phyloP scores from a whole-genome alignment of 768 basidiomycete species.

The Austroboletus eburneus region DNA sequence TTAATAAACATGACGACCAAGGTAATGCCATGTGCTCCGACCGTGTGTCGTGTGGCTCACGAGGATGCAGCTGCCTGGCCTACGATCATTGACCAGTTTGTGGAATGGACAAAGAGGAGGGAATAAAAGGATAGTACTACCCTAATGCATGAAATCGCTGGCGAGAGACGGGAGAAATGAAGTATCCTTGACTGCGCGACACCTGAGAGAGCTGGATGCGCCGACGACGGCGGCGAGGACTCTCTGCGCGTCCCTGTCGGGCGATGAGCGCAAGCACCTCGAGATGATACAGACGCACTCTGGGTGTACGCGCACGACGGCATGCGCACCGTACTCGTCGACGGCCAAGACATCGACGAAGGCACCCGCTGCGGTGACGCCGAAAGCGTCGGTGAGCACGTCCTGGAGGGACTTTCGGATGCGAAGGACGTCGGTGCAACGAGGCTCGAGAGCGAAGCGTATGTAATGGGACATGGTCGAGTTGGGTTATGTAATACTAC shows the following conservation, averaged over 20 bases:
- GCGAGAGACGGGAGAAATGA: slow-evolving; percentile 32
- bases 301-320: slow-evolving; percentile 20
- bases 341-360: slow-evolving; percentile 61
- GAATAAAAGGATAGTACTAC: too few relatives aligned
- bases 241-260: slow-evolving; percentile 19
- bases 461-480: slow-evolving; percentile 24
- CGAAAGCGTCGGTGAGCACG: slow-evolving; percentile 51
- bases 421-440: slow-evolving; percentile 37
- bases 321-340: slow-evolving; percentile 19
- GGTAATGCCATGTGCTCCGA: slow-evolving; percentile 39
- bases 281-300: slow-evolving; percentile 10
- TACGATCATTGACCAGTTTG: slow-evolving; percentile 82
- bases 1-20: slow-evolving; percentile 71
- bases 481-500: neutral
- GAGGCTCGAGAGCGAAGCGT: slow-evolving; percentile 20
- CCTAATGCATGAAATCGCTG: too few relatives aligned
- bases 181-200: slow-evolving; percentile 21
- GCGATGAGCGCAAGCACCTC: neutral
- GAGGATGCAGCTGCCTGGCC: slow-evolving; percentile 70
- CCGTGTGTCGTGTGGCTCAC: neutral
- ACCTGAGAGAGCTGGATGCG: slow-evolving; percentile 20
- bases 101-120: slow-evolving; percentile 54
- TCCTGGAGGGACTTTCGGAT: slow-evolving; percentile 56
- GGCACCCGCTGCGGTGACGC: slow-evolving; percentile 45
- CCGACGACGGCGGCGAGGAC: slow-evolving; percentile 25